These are phyloP conservation scores for Nannochloris sp. DNA, from an alignment of 139 green algal genomes.

Conservation along the genomic window DNA sequence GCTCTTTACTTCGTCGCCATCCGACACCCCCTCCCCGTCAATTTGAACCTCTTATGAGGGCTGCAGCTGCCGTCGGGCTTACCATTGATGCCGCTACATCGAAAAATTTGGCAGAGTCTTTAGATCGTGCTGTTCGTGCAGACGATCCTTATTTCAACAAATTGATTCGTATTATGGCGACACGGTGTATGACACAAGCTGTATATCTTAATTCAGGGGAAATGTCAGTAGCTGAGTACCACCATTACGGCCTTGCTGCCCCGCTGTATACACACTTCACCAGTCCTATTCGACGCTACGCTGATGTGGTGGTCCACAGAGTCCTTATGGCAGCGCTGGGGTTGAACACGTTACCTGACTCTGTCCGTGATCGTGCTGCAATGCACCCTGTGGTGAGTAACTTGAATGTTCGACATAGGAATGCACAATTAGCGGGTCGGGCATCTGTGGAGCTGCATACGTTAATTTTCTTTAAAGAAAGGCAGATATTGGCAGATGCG, in stretches of 20 bases:
- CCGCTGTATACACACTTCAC: conserved; percentile 98
- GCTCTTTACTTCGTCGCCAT: conserved; percentile 76
- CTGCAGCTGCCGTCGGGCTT: conserved; percentile 52
- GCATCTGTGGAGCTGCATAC: conserved; percentile 93
- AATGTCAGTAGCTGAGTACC: conserved; percentile 50
- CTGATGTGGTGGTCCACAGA: conserved; percentile 93
- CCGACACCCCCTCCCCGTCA: conserved; percentile 52
- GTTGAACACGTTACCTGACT: conserved; percentile 66
- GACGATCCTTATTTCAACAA: conserved; percentile 97
- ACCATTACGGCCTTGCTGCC: conserved; percentile 88
- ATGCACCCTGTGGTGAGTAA: conserved; percentile 65
- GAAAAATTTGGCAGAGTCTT: conserved; percentile 55
- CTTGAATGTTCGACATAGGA: conserved; percentile 86
- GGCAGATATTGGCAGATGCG: conserved; percentile 58
- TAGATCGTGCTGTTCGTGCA: conserved; percentile 62
- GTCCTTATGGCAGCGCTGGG: conserved; percentile 70
- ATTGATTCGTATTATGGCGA: conserved; percentile 94
- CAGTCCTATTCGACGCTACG: conserved; percentile 84
- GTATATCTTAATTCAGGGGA: conserved; percentile 72
- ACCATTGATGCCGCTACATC: conserved; percentile 50
- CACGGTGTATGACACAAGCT: conserved; percentile 92
- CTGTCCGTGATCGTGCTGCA: conserved; percentile 19
- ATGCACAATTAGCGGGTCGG: conserved; percentile 87
- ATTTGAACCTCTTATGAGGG: conserved; percentile 63
- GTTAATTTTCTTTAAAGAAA: conserved; percentile 86